A percentile compares a stretch with the other conserved stretches of the same genome.
Conservation (phyloP, 306 rosid species). For the Citrullus mucosospermus region DNA sequence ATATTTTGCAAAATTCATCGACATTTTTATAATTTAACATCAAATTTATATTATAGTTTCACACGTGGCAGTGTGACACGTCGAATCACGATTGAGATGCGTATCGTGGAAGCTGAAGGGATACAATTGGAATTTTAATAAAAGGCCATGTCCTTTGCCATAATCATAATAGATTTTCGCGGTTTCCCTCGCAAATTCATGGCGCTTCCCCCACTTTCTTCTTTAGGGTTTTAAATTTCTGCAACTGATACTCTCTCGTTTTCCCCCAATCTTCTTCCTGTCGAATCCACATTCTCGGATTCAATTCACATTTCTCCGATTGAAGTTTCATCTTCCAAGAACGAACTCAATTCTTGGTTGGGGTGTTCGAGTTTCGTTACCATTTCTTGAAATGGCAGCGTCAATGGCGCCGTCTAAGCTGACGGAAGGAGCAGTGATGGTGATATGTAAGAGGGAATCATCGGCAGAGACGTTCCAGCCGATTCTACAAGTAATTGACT, state of each 20-base stretch:
- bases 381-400: slow-evolving; percentile 17
- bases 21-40: no score
- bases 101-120: background rate
- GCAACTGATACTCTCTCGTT: background rate
- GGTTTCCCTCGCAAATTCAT: slow-evolving; percentile 31
- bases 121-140: background rate
- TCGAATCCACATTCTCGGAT: background rate
- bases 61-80: background rate
- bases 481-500: slow-evolving; percentile 49
- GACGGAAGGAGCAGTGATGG: slow-evolving; percentile 42
- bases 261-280: background rate
- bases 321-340: background rate
- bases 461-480: slow-evolving; percentile 31
- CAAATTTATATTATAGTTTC: no score
- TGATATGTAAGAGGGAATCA: slow-evolving; percentile 24
- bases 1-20: no score
- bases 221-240: slow-evolving; percentile 35
- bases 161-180: background rate
- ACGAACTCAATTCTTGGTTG: background rate
- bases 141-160: background rate
- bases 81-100: background rate
- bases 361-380: background rate
- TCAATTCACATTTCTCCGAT: background rate
- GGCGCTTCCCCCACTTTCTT: slow-evolving; percentile 24
- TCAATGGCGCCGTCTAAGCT: slow-evolving; percentile 35